Evolutionary conservation across 192 early-diverging fungal genomes (phyloP), one percentile per base, ranked within the genome.

Genomic region (Rhizoclosmatium globosum): DNA sequence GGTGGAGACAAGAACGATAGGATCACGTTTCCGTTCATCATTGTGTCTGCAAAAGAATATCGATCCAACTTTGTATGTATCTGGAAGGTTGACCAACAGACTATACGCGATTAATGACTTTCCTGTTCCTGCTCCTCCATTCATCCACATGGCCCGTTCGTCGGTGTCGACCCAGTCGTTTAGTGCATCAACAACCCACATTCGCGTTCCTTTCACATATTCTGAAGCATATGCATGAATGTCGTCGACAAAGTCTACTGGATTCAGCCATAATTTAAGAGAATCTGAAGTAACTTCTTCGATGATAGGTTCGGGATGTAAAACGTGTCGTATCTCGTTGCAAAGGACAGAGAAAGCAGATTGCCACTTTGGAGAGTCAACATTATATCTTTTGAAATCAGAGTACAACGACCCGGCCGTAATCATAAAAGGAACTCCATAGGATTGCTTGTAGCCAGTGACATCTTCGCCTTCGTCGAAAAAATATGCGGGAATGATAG

Each of bases 1-100:
- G 1, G 79, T 66, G 17, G 23, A 15, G 19, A 80, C 73, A 48
- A 80, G 39, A 15, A 43, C 21, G 13, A n/a, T 17, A 15, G 61
- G 23, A 48, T 45, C 47, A 64, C 45, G 77, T 46, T 74, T 64
- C 17, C 77, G 42, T 15, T 66, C 47, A 62, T 80, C 79, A 47
- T 80, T 62, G 66, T 77, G 72, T 45, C 74, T 62, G 72, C 78
- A 79, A 64, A 82, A 82, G 56, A 82, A 82, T 2, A 68, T n/a
- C 11, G 61, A 76, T 41, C 79, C 79, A 31, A 82, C 56, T 46
- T 31, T 21, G 62, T 82, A 61, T 39, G 47, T 19, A 19, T 60
- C 13, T 53, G 77, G 81, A 19, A 61, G 79, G n/a, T 69, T 1
- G 9, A 9, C 17, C 3, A 19, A 43, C 2, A 76, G n/a, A 15